Evolutionary conservation across 495 filamentous ascomycete species (phyloP).

Genomic region (Hyaloscypha finlandica): DNA sequence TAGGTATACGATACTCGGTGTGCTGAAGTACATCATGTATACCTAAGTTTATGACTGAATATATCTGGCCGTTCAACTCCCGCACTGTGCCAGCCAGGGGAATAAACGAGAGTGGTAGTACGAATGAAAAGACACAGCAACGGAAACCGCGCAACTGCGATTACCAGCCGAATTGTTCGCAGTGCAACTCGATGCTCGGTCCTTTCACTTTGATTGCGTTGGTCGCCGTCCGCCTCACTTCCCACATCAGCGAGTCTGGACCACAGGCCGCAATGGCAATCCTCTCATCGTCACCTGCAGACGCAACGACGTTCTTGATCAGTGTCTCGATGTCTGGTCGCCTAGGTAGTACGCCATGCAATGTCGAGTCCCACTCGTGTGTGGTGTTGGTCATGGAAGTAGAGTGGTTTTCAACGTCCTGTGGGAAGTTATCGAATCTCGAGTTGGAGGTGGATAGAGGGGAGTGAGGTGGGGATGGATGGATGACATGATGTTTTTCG

Average conservation of each 20-base stretch:
- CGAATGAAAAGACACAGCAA: not conserved
- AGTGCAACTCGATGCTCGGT: constrained; percentile 55
- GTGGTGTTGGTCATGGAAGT: not conserved
- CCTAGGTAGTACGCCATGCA: constrained; percentile 34
- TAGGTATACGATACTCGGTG: not conserved
- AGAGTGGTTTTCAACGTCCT: constrained; percentile 17
- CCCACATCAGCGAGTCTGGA: constrained; percentile 47
- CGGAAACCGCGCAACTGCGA: not conserved
- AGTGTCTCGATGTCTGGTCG: constrained; percentile 46
- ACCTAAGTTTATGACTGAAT: not conserved
- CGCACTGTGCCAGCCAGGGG: not conserved
- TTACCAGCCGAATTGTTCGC: constrained; percentile 58
- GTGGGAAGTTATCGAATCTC: not conserved
- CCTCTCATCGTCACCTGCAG: constrained; percentile 42
- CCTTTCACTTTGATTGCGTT: constrained; percentile 48
- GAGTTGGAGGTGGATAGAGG: constrained; percentile 4
- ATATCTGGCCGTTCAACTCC: not conserved
- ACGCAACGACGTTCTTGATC: constrained; percentile 43
- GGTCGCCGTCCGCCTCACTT: constrained; percentile 52
- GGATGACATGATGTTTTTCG: constrained; percentile 20
- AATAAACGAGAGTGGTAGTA: not conserved
- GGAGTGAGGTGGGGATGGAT: constrained; percentile 12
- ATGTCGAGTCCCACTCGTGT: constrained; percentile 9
- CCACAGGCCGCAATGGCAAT: constrained; percentile 56
- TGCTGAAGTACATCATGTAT: not conserved